Evolutionary conservation across 352 stramenopile genomes (phyloP).

Genomic region (Phytopythium sindhum): DNA sequence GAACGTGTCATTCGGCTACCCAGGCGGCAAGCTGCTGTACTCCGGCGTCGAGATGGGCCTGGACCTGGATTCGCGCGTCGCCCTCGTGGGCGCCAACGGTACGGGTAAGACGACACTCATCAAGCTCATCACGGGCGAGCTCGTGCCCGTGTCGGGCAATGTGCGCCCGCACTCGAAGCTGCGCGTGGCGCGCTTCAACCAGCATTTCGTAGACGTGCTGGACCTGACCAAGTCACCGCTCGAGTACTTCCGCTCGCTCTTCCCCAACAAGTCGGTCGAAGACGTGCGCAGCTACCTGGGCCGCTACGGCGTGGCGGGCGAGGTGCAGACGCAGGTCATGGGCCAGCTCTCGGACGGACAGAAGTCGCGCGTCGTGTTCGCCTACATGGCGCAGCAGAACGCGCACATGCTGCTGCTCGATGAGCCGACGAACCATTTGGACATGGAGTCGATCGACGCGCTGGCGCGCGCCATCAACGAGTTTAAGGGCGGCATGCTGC

Average conservation of each 20-base stretch:
- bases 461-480: slow-evolving; percentile 97
- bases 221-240: slow-evolving; percentile 93
- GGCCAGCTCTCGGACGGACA: slow-evolving; percentile 95
- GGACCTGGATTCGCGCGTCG: slow-evolving; percentile 96
- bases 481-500: slow-evolving; percentile 96
- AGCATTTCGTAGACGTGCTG: slow-evolving; percentile 99
- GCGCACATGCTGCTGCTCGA: slow-evolving; percentile 95
- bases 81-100: slow-evolving; percentile 96
- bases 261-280: slow-evolving; percentile 92
- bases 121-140: slow-evolving; percentile 97
- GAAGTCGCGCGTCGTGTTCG: slow-evolving; percentile 97
- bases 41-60: slow-evolving; percentile 94
- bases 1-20: slow-evolving; percentile 96
- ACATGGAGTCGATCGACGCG: slow-evolving; percentile 97
- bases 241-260: slow-evolving; percentile 96
- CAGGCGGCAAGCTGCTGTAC: slow-evolving; percentile 90
- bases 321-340: slow-evolving; percentile 97
- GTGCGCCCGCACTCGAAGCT: slow-evolving; percentile 96
- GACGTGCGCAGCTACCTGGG: slow-evolving; percentile 95
- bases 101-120: slow-evolving; percentile 97
- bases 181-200: slow-evolving; percentile 95
- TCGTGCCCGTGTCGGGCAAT: slow-evolving; percentile 91
- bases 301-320: slow-evolving; percentile 94
- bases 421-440: slow-evolving; percentile 90
- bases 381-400: slow-evolving; percentile 96